A percentile compares a stretch with the other conserved stretches of the same genome.
phyloP scores from a whole-genome alignment of 1,284 basidiomycete species.

The Naganishia cerealis region DNA sequence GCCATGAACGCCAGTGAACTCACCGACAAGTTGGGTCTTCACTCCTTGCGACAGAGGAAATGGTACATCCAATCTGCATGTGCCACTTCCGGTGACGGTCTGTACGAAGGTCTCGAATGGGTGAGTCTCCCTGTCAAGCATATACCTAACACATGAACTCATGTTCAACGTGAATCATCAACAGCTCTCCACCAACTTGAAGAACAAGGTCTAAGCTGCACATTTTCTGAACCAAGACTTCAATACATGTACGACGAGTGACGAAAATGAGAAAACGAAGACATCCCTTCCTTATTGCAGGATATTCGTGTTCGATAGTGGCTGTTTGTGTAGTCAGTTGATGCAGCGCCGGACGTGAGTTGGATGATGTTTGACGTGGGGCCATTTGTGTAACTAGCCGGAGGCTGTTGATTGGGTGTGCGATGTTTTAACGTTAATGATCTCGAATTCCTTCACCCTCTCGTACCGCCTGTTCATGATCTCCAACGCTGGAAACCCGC shows the following conservation, averaged over 20 bases:
- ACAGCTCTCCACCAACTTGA: constrained; percentile 56
- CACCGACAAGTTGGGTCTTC: constrained; percentile 98
- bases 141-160: background rate
- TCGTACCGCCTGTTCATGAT: background rate
- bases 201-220: constrained; percentile 42
- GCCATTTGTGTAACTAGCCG: constrained; percentile 2
- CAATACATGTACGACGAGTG: constrained; percentile 16
- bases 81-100: constrained; percentile 96
- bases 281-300: constrained; percentile 11
- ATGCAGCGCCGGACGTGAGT: background rate
- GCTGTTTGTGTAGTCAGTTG: background rate
- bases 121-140: constrained; percentile 39
- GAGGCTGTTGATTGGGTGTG: constrained; percentile 4
- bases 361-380: background rate
- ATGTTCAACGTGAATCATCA: background rate
- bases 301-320: constrained; percentile 27
- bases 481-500: too few relatives aligned
- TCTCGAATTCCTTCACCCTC: background rate
- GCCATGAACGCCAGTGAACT: constrained; percentile 99
- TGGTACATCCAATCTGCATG: constrained; percentile 99
- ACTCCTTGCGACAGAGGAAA: constrained; percentile 67
- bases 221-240: background rate
- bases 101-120: constrained; percentile 98
- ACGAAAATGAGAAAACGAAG: constrained; percentile 20
- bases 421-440: constrained; percentile 14